Conservation (phyloP, 164 flowering plant genomes). For the Vitis riparia region DNA sequence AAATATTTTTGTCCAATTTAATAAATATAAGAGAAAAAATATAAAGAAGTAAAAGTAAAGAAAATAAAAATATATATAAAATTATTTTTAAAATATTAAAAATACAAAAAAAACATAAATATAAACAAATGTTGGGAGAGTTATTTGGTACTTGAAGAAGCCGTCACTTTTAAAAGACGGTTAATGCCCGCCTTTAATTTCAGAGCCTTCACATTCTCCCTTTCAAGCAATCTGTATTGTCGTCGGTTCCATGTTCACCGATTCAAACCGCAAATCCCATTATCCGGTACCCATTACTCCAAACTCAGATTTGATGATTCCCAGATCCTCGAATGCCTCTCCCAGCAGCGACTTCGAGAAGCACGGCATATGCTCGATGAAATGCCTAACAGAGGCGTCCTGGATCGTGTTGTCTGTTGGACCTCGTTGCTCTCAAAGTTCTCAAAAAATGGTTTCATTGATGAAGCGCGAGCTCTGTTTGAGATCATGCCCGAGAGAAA, state of each 20-base stretch:
- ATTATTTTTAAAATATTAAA: no score
- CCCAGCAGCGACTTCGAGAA: conserved; percentile 15
- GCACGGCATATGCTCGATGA: conserved; percentile 46
- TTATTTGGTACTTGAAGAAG: no score
- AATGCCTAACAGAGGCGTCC: conserved; percentile 26
- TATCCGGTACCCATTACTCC: conserved; percentile 9
- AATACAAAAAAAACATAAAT: no score
- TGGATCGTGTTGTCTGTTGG: conserved; percentile 30
- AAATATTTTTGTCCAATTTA: no score
- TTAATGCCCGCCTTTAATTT: conserved; percentile 12
- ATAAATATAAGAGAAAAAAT: no score
- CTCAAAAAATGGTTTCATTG: conserved; percentile 34
- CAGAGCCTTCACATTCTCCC: not conserved
- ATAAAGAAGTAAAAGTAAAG: no score
- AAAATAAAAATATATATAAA: no score
- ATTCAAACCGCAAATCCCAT: conserved; percentile 11
- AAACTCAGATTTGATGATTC: conserved; percentile 22
- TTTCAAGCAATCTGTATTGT: not conserved
- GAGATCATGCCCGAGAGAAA: conserved; percentile 51
- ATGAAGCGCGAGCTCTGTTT: conserved; percentile 47
- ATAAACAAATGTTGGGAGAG: no score
- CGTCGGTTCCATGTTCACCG: conserved; percentile 5
- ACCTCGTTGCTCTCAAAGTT: conserved; percentile 43
- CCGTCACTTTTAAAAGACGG: not conserved
- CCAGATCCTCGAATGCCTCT: conserved; percentile 22